phyloP scores from a whole-genome alignment of 2,329 filamentous ascomycete genomes.

The Scedosporium apiospermum region DNA sequence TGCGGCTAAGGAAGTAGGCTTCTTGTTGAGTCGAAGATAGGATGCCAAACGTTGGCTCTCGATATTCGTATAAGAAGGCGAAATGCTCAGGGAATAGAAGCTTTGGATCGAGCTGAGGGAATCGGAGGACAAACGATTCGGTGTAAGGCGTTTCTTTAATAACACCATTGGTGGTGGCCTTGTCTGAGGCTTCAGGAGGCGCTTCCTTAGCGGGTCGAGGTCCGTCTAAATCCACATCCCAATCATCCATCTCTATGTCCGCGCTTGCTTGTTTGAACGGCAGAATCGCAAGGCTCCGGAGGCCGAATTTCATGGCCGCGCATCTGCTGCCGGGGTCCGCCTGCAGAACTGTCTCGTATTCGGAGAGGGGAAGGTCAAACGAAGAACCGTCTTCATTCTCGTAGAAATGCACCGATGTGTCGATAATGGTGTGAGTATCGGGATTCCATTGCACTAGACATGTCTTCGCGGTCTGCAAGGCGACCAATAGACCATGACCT shows the following conservation, averaged over 20 bases:
- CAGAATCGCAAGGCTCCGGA: conserved; percentile 81
- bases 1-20: conserved; percentile 71
- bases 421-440: conserved; percentile 66
- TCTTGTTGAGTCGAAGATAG: conserved; percentile 67
- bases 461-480: conserved; percentile 84
- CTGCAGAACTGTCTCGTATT: conserved; percentile 71
- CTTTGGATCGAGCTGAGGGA: conserved; percentile 79
- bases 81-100: conserved; percentile 85
- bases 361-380: conserved; percentile 67
- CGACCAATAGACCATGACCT: conserved; percentile 73
- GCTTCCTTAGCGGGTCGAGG: conserved; percentile 43
- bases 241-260: conserved; percentile 86
- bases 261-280: conserved; percentile 74
- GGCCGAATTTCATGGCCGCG: conserved; percentile 86
- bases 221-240: conserved; percentile 73
- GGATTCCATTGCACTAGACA: conserved; percentile 92
- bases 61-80: conserved; percentile 90
- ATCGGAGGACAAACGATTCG: conserved; percentile 84
- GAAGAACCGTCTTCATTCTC: conserved; percentile 87
- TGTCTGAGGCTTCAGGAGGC: conserved; percentile 22
- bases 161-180: conserved; percentile 23
- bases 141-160: conserved; percentile 59
- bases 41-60: conserved; percentile 94
- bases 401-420: conserved; percentile 95
- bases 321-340: conserved; percentile 90